Evolutionary conservation across 148 eudicot genomes (phyloP), one percentile per base, ranked within the genome.

Genomic region (Heliosperma pusillum): DNA sequence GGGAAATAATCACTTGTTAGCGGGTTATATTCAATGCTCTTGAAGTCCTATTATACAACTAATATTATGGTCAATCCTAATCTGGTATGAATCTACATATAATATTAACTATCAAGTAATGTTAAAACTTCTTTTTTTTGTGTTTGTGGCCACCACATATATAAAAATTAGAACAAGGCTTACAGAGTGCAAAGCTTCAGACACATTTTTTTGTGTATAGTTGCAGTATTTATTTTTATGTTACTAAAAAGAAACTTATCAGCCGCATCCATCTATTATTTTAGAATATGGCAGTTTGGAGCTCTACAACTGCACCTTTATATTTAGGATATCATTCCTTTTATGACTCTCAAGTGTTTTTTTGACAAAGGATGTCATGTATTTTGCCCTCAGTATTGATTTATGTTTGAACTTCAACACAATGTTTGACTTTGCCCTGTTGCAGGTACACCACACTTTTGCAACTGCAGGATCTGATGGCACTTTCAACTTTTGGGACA

Each of bases 391-490:
- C 66, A 59, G 16, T 10, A 22, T 25, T 47, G 58, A 74, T 21
- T 3, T 0, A 66, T 66, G 2, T 36, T n/a, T 22, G 7, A 63
- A 36, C 50, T 36, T 40, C 24, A 19, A 66, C 36, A 66, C 7
- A n/a, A 20, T 66, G 52, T 66, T 25, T 66, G 24, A 66, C 24
- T 71, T 69, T 60, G 20, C 19, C 79, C 3, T 24, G 26, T 44
- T 66, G 66, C 75, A 94, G 98, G 82, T 88, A 69, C 93, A 91
- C 77, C 93, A 88, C 55, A 94, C 98, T 16, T 94, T 94, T 85
- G 97, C 98, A 57, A 91, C 98, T 47, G 89, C 96, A 10, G 98
- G 98, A 57, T 94, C 98, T 80, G 98, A 94, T 82, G 98, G 98
- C 58, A 85, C 88, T 77, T 91, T 89, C 72, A 94, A 89, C 79